Conservation (phyloP, 805 yeast species). For the Kodamaea restingae region DNA sequence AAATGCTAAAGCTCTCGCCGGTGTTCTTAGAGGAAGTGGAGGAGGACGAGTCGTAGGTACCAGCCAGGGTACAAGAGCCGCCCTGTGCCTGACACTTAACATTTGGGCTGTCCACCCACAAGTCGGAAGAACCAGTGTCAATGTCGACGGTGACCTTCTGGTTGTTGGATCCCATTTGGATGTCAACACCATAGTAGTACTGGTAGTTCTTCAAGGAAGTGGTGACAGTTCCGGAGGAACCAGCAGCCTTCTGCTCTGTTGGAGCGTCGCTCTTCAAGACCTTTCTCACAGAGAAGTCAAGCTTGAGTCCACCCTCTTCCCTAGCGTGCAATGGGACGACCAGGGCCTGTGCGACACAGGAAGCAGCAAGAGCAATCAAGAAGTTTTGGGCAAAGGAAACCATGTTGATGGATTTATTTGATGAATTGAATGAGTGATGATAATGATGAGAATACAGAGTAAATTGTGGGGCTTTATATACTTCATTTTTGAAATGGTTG, state of each 20-base stretch:
- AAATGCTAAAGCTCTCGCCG: not conserved
- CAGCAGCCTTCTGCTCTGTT: not conserved
- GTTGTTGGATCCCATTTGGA: slow-evolving; percentile 11
- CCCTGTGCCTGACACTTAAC: too few species aligned
- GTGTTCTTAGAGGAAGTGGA: slow-evolving; percentile 9
- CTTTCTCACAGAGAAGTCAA: slow-evolving; percentile 6
- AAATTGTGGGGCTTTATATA: not conserved
- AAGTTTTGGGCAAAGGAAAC: slow-evolving; percentile 6
- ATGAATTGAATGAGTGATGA: too few species aligned
- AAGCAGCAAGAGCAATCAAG: slow-evolving; percentile 5
- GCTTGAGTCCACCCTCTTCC: slow-evolving; percentile 8
- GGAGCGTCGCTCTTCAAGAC: not conserved
- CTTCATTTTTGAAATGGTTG: not conserved
- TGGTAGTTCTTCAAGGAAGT: slow-evolving; percentile 7
- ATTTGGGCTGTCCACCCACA: too few species aligned
- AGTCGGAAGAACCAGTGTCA: slow-evolving; percentile 12
- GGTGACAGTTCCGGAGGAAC: not conserved
- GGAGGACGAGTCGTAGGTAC: not conserved
- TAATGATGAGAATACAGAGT: not conserved
- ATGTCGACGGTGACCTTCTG: slow-evolving; percentile 13
- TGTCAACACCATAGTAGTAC: slow-evolving; percentile 8
- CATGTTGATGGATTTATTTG: not conserved
- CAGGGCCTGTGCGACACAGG: slow-evolving; percentile 4
- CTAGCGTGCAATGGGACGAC: slow-evolving; percentile 4
- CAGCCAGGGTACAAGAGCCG: too few species aligned